Conservation (phyloP, 306 rosid genomes). For the Glycine latifolia region DNA sequence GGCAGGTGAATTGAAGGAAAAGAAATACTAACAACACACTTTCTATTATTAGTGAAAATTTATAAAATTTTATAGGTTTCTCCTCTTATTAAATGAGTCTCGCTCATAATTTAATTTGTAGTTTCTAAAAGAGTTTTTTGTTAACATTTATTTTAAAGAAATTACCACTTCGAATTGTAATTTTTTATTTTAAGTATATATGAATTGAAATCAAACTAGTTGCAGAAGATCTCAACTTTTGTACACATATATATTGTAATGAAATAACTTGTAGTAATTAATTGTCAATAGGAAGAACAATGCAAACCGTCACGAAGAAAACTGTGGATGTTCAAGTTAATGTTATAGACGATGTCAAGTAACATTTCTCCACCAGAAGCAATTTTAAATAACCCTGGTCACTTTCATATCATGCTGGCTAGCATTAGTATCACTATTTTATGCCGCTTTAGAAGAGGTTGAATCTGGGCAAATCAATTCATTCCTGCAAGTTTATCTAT, state of each 20-base stretch:
- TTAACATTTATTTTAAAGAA: too few species aligned
- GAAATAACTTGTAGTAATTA: not conserved
- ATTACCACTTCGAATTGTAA: too few species aligned
- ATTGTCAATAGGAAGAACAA: not conserved
- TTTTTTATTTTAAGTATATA: not conserved
- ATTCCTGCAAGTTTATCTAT: not conserved
- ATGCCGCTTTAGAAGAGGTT: constrained; percentile 2
- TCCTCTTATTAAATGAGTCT: too few species aligned
- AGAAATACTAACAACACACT: too few species aligned
- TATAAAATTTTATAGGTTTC: not conserved
- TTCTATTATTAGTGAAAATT: too few species aligned
- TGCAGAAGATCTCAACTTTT: not conserved
- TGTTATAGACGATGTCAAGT: too few species aligned
- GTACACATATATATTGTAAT: not conserved
- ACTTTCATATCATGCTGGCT: constrained; percentile 39
- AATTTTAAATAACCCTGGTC: not conserved
- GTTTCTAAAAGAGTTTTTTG: too few species aligned
- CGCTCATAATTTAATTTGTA: not conserved
- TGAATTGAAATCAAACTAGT: not conserved
- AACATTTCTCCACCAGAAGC: not conserved
- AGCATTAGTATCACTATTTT: constrained; percentile 1
- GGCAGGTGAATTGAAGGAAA: not conserved
- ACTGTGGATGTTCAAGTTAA: not conserved
- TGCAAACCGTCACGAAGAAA: not conserved
- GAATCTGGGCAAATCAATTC: not conserved